Evolutionary conservation across 1,284 basidiomycete genomes (phyloP).

Genomic region (Moesziomyces globuligerus): DNA sequence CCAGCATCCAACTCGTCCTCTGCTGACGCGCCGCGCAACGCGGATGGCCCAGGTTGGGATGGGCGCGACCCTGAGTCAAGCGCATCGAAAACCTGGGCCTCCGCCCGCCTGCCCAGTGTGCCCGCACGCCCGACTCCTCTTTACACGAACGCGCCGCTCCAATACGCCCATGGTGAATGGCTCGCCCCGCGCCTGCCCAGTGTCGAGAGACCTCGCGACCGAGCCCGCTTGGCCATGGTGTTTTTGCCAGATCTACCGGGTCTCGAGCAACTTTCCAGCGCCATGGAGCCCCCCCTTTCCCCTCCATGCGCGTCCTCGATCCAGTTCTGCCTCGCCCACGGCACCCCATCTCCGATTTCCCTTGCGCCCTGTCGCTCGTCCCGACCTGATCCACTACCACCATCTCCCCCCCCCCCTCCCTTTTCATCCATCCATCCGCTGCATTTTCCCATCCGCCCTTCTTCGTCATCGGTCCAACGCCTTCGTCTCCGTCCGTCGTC

Average conservation of each 20-base stretch:
- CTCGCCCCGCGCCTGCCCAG: too few relatives aligned
- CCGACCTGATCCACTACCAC: conserved; percentile 25
- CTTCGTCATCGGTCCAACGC: neutral
- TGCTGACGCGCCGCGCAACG: neutral
- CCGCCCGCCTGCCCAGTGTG: too few relatives aligned
- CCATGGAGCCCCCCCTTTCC: neutral
- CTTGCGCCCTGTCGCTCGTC: conserved; percentile 23
- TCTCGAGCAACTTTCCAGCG: neutral
- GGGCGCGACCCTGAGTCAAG: neutral
- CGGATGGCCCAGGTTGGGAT: neutral
- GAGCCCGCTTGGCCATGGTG: neutral
- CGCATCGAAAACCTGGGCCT: neutral
- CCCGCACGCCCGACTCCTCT: too few relatives aligned
- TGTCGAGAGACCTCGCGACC: too few relatives aligned
- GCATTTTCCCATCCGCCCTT: conserved; percentile 2
- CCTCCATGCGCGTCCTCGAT: neutral
- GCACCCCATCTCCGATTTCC: conserved; percentile 11
- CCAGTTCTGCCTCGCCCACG: conserved; percentile 2
- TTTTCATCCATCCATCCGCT: conserved; percentile 3
- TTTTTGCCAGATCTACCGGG: neutral
- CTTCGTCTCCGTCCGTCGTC: conserved; percentile 1
- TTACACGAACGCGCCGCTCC: neutral
- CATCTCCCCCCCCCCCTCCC: conserved; percentile 2
- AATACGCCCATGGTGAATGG: neutral
- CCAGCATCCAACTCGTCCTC: neutral